Evolutionary conservation across 2,329 filamentous ascomycete species (phyloP).

Genomic region (Ascochyta pisi): DNA sequence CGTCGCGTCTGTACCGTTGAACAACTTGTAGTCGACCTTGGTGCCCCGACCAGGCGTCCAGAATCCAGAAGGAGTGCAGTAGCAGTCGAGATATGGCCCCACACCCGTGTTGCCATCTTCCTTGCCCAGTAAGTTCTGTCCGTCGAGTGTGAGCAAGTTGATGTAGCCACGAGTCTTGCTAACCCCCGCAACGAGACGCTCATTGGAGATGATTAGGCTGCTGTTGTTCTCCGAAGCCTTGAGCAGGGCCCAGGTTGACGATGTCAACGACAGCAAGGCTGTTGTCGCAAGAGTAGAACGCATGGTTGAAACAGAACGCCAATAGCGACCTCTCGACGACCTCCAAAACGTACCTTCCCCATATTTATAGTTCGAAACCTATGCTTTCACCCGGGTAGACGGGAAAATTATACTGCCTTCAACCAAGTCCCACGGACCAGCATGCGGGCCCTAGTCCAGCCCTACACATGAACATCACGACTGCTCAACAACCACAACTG

Average conservation of each 20-base stretch:
- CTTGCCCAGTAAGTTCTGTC: conserved; percentile 42
- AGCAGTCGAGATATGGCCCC: conserved; percentile 47
- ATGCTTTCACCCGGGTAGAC: conserved; percentile 24
- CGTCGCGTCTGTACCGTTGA: conserved; percentile 55
- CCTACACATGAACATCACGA: too few species aligned
- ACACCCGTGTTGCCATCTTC: conserved; percentile 32
- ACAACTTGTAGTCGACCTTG: conserved; percentile 55
- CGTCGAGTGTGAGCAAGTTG: conserved; percentile 54
- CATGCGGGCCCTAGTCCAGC: too few species aligned
- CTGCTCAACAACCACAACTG: too few species aligned
- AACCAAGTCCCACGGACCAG: too few species aligned
- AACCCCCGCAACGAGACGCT: conserved; percentile 54
- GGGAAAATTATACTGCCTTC: conserved; percentile 24
- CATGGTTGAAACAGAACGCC: conserved; percentile 19
- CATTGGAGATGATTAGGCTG: conserved; percentile 53
- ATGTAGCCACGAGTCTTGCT: conserved; percentile 54
- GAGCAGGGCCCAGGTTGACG: conserved; percentile 23
- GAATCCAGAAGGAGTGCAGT: conserved; percentile 54
- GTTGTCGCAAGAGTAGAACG: conserved; percentile 13
- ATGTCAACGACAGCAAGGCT: conserved; percentile 20
- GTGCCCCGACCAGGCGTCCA: conserved; percentile 61
- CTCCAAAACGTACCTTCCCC: neutral
- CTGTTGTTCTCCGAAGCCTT: conserved; percentile 27
- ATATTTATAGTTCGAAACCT: conserved; percentile 5
- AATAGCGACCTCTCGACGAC: neutral